These are phyloP conservation scores for Fraxinus baroniana DNA, from an alignment of 305 asterid genomes.

Conservation along the genomic window DNA sequence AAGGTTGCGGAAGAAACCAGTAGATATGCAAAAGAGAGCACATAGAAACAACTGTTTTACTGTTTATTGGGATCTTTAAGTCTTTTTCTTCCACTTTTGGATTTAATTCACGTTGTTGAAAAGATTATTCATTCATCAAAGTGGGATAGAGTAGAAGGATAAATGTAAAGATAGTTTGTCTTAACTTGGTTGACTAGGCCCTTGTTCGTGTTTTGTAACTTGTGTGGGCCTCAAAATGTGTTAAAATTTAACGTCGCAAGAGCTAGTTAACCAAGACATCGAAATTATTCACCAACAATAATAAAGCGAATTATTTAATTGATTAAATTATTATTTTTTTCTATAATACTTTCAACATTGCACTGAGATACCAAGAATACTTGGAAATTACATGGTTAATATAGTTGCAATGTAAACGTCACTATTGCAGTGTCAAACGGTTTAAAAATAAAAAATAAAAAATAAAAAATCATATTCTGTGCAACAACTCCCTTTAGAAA, in stretches of 20 bases:
- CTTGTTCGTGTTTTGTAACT: background rate
- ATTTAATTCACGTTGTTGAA: background rate
- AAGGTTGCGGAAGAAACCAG: slow-evolving; percentile 78
- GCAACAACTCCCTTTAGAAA: background rate
- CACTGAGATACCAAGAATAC: background rate
- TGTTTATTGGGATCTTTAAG: slow-evolving; percentile 25
- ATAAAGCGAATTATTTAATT: background rate
- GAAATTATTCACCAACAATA: background rate
- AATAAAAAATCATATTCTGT: background rate
- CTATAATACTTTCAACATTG: background rate
- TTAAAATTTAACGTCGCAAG: too few species aligned
- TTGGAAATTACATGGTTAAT: background rate
- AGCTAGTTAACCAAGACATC: background rate
- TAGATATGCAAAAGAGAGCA: slow-evolving; percentile 51
- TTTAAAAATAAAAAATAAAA: background rate
- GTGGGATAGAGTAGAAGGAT: background rate
- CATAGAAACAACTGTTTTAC: slow-evolving; percentile 28
- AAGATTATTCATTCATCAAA: background rate
- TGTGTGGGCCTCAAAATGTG: background rate
- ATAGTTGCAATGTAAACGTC: background rate
- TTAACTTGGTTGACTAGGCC: background rate
- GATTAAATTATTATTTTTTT: too few species aligned
- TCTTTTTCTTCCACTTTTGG: slow-evolving; percentile 4
- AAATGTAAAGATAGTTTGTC: background rate
- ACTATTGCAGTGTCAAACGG: background rate